phyloP scores from a whole-genome alignment of 2,329 filamentous ascomycete species.

The Microdochium nivale region DNA sequence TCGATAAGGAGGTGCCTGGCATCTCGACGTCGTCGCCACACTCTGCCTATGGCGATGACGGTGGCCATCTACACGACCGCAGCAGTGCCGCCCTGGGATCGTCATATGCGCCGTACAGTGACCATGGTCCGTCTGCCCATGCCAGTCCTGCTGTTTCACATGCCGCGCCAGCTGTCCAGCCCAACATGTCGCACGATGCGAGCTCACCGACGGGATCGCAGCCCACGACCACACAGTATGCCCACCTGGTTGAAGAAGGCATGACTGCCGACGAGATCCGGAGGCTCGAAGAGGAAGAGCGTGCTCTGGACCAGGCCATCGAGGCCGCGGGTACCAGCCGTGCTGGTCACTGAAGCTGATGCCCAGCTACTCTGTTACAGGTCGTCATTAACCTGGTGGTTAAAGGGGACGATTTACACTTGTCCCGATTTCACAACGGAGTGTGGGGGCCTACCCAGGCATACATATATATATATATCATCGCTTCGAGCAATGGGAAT shows the following conservation, averaged over 20 bases:
- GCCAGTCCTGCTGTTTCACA: not conserved
- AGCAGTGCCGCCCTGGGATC: slow-evolving; percentile 4
- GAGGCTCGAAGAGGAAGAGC: slow-evolving; percentile 48
- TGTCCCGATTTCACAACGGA: too few species aligned
- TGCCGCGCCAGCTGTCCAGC: slow-evolving; percentile 13
- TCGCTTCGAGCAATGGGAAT: too few species aligned
- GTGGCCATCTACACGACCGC: slow-evolving; percentile 10
- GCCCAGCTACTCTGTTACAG: not conserved
- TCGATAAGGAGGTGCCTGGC: slow-evolving; percentile 35
- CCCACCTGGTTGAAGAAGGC: slow-evolving; percentile 49
- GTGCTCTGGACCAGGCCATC: slow-evolving; percentile 47
- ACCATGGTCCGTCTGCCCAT: slow-evolving; percentile 10
- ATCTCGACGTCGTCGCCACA: slow-evolving; percentile 28
- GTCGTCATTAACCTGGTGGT: too few species aligned
- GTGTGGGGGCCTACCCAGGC: too few species aligned
- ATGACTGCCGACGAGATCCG: slow-evolving; percentile 51
- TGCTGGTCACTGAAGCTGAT: not conserved
- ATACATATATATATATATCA: too few species aligned
- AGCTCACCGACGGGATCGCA: slow-evolving; percentile 8
- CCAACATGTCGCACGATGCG: slow-evolving; percentile 1
- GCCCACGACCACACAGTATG: slow-evolving; percentile 28
- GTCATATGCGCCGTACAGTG: slow-evolving; percentile 23
- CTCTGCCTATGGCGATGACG: slow-evolving; percentile 35
- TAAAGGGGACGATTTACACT: too few species aligned
- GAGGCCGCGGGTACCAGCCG: slow-evolving; percentile 27